A percentile compares a stretch with the other conserved stretches of the same genome.
Evolutionary conservation across 371 early-diverging fungal species (phyloP).

Genomic region (Mucor sp.): DNA sequence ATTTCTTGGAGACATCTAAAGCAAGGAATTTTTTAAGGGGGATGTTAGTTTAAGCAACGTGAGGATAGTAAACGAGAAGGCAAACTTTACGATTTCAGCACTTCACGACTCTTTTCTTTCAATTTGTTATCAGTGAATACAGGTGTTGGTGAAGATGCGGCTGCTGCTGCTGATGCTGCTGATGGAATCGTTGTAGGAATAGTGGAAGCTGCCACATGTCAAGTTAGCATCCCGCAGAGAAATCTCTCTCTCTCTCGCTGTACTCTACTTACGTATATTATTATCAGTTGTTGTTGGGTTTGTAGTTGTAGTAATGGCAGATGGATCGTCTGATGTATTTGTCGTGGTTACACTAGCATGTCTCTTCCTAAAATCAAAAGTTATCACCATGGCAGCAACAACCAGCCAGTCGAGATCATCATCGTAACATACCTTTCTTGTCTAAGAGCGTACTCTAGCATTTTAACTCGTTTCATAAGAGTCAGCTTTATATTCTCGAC

Average conservation of each 20-base stretch:
- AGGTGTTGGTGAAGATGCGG: neutral
- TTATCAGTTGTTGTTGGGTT: neutral
- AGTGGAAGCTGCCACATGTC: slow-evolving; percentile 19
- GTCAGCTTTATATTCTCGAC: slow-evolving; percentile 77
- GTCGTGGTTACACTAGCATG: slow-evolving; percentile 5
- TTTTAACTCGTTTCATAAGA: slow-evolving; percentile 79
- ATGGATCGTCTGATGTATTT: slow-evolving; percentile 11
- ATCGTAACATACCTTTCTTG: slow-evolving; percentile 62
- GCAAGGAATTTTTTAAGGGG: neutral
- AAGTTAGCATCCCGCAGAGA: slow-evolving; percentile 16
- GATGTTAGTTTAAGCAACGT: neutral
- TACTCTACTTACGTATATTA: slow-evolving; percentile 12
- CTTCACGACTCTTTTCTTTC: slow-evolving; percentile 69
- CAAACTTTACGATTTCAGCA: slow-evolving; percentile 71
- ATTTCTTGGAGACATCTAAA: slow-evolving; percentile 67
- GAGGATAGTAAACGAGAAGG: slow-evolving; percentile 1
- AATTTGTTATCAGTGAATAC: slow-evolving; percentile 30
- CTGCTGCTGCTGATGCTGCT: neutral
- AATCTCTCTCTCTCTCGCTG: neutral
- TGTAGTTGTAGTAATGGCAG: neutral
- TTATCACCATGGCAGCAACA: neutral
- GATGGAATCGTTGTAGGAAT: neutral
- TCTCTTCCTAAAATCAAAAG: slow-evolving; percentile 18
- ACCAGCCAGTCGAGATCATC: neutral
- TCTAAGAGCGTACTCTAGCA: slow-evolving; percentile 86